A percentile compares a stretch with the other conserved stretches of the same genome.
phyloP scores from a whole-genome alignment of 2,329 filamentous ascomycete species.

The Nothomitra cinnamomea region DNA sequence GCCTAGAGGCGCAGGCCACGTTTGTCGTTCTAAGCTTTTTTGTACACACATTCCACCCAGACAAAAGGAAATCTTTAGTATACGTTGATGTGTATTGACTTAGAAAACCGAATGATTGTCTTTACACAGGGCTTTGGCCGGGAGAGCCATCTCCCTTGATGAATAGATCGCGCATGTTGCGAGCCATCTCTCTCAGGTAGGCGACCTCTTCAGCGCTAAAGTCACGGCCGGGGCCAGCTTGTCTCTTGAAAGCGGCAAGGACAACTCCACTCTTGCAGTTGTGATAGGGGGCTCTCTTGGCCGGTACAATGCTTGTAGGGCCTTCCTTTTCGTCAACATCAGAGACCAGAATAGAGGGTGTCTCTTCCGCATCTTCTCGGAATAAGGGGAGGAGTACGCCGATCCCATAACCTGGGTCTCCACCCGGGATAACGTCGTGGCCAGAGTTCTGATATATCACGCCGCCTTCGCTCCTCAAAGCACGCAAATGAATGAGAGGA shows the following conservation, averaged over 20 bases:
- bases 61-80: no score
- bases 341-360: background rate
- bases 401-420: background rate
- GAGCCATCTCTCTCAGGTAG: background rate
- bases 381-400: slow-evolving; percentile 1
- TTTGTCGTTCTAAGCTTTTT: no score
- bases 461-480: slow-evolving; percentile 12
- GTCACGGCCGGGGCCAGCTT: background rate
- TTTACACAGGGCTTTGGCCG: background rate
- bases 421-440: background rate
- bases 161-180: slow-evolving; percentile 1
- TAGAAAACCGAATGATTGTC: no score
- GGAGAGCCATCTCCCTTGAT: background rate
- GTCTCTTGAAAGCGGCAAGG: slow-evolving; percentile 2
- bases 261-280: slow-evolving; percentile 2
- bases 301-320: background rate
- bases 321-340: background rate
- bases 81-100: no score
- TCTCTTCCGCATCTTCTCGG: background rate
- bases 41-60: no score
- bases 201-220: background rate
- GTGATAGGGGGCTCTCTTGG: background rate
- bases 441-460: slow-evolving; percentile 2
- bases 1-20: no score
- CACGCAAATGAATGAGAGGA: slow-evolving; percentile 13